Evolutionary conservation across 768 basidiomycete genomes (phyloP), one percentile per base, ranked within the genome.

Genomic region (Suillus ampliporus): DNA sequence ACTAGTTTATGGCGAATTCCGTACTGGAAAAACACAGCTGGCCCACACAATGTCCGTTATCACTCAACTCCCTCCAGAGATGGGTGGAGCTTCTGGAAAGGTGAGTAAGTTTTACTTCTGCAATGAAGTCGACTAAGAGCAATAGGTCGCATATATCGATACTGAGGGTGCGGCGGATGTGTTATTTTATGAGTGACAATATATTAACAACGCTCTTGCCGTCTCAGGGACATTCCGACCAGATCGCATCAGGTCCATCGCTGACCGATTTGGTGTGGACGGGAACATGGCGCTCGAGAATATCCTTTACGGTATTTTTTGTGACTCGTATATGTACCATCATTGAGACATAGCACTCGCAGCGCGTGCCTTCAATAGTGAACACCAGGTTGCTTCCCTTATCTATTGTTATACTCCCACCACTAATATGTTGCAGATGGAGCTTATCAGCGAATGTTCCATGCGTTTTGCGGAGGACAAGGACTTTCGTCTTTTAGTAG

Each of bases 31-130:
- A 78, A 97, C 96, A 6, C 97, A 99, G 72, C 81, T 97, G 56
- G 94, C 94, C 28, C 97, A 97, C 76, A 99, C 96, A 14, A 91
- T 97, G 84, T 94, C 92, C 69, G 93, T 99, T 8, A 80, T 95
- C 5, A 77, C 94, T 5, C 96, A 99, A 71, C 84, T 98, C 50
- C 96, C 96, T 34, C 80, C 86, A 3, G 95, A 97, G 56, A 83
- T 95, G 69, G 95, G 95, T 7, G 96, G 96, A 8, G 96, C 93
- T 1, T 84, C 90, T 15, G 96, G 96, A 46, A 97, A 94, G 82
- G 92, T 89, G 58, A 63, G 51, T 31, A 51, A 35, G 17, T 35
- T n/a, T n/a, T 60, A 26, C 38, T 35, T 37, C 50, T 61, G 31
- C 37, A 23, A 37, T 40, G 2, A 35, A 40, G 6, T 56, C 14